Conservation (phyloP, 2,329 filamentous ascomycete species). For the Domatiomyces globalis region DNA sequence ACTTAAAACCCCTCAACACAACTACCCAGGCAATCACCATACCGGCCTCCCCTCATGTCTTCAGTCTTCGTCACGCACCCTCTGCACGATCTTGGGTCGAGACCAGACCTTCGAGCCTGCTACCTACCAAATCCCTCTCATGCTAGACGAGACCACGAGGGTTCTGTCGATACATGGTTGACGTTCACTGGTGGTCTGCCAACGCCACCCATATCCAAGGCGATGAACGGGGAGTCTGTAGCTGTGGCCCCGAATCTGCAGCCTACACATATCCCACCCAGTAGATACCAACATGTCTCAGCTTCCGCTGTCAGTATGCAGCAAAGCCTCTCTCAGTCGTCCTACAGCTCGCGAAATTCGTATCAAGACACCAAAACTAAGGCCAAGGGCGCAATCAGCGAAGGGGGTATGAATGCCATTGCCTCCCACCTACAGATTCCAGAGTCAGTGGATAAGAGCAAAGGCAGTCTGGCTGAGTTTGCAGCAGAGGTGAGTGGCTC, state of each 20-base stretch:
- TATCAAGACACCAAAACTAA: conserved; percentile 1
- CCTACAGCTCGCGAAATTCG: conserved; percentile 1
- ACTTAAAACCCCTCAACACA: not conserved
- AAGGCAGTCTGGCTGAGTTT: conserved; percentile 67
- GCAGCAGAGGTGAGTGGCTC: conserved; percentile 44
- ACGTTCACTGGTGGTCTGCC: conserved; percentile 14
- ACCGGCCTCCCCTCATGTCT: conserved; percentile 4
- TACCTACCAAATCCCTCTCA: conserved; percentile 9
- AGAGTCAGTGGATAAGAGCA: conserved; percentile 57
- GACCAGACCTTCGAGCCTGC: conserved; percentile 29
- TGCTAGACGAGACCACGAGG: not conserved
- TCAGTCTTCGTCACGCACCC: conserved; percentile 1
- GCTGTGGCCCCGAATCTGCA: conserved; percentile 8
- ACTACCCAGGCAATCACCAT: conserved; percentile 1
- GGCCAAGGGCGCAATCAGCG: conserved; percentile 3
- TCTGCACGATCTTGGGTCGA: conserved; percentile 1
- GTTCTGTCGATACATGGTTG: not conserved
- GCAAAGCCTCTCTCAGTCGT: conserved; percentile 1
- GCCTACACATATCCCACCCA: conserved; percentile 3
- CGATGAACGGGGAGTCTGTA: conserved; percentile 9
- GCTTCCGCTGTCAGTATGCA: not conserved
- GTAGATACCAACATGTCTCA: conserved; percentile 2
- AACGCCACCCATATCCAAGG: conserved; percentile 15
- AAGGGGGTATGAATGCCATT: conserved; percentile 23
- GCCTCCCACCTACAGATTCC: conserved; percentile 53